A percentile compares a stretch with the other conserved stretches of the same genome.
Conservation (phyloP, 805 yeast genomes). For the Metschnikowia reukaufii region DNA sequence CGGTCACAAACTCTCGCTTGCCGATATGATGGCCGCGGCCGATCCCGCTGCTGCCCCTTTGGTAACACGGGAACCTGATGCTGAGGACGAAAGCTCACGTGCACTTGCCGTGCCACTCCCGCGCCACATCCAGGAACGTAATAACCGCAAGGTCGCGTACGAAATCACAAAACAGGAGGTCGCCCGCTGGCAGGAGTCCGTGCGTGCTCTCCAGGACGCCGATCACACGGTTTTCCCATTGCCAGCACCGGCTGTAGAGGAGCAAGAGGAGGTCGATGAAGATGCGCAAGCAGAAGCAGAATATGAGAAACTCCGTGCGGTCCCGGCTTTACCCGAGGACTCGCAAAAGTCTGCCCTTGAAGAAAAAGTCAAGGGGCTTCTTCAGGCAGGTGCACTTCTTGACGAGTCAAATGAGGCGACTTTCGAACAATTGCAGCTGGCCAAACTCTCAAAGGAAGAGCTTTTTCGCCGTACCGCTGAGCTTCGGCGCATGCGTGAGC, state of each 20-base stretch:
- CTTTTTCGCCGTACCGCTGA: conserved; percentile 72
- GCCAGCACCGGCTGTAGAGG: conserved; percentile 35
- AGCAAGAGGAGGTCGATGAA: conserved; percentile 29
- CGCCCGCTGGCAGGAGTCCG: conserved; percentile 83
- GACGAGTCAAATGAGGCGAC: conserved; percentile 78
- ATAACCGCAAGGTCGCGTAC: conserved; percentile 87
- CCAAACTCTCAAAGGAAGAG: conserved; percentile 79
- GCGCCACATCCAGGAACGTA: conserved; percentile 76
- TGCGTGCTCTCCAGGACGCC: conserved; percentile 75
- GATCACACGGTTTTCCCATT: conserved; percentile 82
- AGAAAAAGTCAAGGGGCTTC: conserved; percentile 55
- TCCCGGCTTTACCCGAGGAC: conserved; percentile 4
- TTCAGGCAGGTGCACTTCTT: conserved; percentile 63
- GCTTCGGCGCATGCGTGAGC: conserved; percentile 87
- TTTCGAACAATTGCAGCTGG: conserved; percentile 83
- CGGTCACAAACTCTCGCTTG: conserved; percentile 58
- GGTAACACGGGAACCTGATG: conserved; percentile 41
- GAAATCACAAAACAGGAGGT: conserved; percentile 86
- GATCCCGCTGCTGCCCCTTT: conserved; percentile 54
- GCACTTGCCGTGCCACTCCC: conserved; percentile 82
- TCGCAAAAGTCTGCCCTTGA: conserved; percentile 64
- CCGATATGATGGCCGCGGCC: conserved; percentile 73
- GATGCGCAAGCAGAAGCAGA: conserved; percentile 35
- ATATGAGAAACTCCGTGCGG: conserved; percentile 11
- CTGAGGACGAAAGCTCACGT: conserved; percentile 29